phyloP scores from a whole-genome alignment of 352 stramenopile species.

The Phytophthora syringae region DNA sequence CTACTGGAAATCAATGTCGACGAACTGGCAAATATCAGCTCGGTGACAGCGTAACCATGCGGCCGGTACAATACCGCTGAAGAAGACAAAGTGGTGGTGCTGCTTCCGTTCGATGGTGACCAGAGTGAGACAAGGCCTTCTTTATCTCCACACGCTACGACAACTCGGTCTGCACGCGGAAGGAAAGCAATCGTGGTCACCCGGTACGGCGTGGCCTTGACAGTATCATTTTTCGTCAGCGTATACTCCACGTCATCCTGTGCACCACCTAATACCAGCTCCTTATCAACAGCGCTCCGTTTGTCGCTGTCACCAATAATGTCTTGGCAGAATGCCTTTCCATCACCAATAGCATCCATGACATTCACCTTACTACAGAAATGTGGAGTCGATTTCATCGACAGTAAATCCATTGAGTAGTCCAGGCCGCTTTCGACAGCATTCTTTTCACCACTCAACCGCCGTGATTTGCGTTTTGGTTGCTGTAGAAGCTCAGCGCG shows the following conservation, averaged over 20 bases:
- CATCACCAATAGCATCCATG: constrained; percentile 16
- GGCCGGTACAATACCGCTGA: constrained; percentile 46
- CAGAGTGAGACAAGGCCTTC: constrained; percentile 55
- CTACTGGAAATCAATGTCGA: constrained; percentile 67
- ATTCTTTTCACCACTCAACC: constrained; percentile 31
- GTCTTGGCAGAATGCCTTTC: constrained; percentile 40
- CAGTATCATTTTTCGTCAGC: constrained; percentile 47
- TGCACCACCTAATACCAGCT: neutral
- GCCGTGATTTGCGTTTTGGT: constrained; percentile 55
- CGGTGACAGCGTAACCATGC: constrained; percentile 53
- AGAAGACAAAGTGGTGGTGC: neutral
- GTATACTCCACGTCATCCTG: constrained; percentile 45
- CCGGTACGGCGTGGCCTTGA: constrained; percentile 59
- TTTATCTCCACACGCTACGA: constrained; percentile 73
- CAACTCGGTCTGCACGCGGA: constrained; percentile 56
- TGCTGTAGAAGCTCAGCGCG: constrained; percentile 1
- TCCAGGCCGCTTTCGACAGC: neutral
- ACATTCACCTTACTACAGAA: neutral
- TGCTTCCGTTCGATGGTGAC: constrained; percentile 4
- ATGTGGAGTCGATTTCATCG: neutral
- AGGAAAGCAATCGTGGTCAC: constrained; percentile 74
- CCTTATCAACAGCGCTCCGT: too few relatives aligned
- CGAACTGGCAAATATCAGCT: constrained; percentile 62
- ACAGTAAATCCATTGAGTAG: constrained; percentile 2
- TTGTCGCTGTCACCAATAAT: neutral